Conservation (phyloP, 805 yeast genomes). For the Yamadazyma sp. region DNA sequence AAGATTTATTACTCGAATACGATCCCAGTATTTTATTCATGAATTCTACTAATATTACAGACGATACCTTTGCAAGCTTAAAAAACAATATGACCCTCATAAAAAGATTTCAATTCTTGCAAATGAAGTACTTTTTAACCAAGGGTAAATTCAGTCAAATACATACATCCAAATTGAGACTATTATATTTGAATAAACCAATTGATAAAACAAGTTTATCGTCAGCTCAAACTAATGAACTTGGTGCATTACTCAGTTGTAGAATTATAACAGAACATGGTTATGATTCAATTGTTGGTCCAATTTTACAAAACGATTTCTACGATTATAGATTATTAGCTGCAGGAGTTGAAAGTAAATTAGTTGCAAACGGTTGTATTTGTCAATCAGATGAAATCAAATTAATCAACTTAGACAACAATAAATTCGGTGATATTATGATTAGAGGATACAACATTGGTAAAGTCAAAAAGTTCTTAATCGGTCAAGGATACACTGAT, state of each 20-base stretch:
- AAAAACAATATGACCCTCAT: constrained; percentile 5
- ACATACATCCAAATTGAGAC: constrained; percentile 24
- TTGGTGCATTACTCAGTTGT: constrained; percentile 46
- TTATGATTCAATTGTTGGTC: constrained; percentile 49
- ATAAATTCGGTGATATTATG: constrained; percentile 48
- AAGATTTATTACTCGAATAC: constrained; percentile 8
- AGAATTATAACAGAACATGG: constrained; percentile 53
- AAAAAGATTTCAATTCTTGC: constrained; percentile 23
- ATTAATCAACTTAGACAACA: constrained; percentile 34
- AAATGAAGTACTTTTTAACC: constrained; percentile 43
- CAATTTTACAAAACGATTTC: constrained; percentile 55
- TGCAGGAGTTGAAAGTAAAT: constrained; percentile 13
- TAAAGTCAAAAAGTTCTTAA: constrained; percentile 27
- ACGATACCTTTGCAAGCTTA: background rate
- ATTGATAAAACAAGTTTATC: constrained; percentile 11
- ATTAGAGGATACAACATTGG: constrained; percentile 70
- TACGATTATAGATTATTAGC: constrained; percentile 58
- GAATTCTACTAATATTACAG: background rate
- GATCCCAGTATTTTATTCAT: constrained; percentile 30
- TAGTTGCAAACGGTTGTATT: constrained; percentile 53
- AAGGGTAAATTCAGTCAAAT: constrained; percentile 42
- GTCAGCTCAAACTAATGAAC: constrained; percentile 22
- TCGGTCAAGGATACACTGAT: constrained; percentile 13
- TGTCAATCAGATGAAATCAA: constrained; percentile 62
- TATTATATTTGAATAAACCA: constrained; percentile 39